Percentiles rank a stretch among this genome's conserved stretches.
phyloP scores from a whole-genome alignment of 2,329 filamentous ascomycete genomes.

The Fusarium sp. region DNA sequence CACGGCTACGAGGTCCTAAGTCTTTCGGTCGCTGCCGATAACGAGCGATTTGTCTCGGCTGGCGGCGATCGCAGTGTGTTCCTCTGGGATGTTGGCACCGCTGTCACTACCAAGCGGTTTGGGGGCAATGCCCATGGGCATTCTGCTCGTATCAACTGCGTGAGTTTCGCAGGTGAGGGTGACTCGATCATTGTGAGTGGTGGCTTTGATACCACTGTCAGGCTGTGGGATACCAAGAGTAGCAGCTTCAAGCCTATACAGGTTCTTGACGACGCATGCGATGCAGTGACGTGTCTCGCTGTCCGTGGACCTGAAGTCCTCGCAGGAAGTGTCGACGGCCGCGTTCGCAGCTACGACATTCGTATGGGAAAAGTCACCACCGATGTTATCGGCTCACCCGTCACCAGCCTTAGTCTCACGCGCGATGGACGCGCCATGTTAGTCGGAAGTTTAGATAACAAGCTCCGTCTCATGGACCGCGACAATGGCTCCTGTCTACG shows the following conservation, averaged over 20 bases:
- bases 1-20: slow-evolving; percentile 95
- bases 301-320: slow-evolving; percentile 71
- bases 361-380: slow-evolving; percentile 77
- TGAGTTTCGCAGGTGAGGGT: slow-evolving; percentile 81
- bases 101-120: slow-evolving; percentile 82
- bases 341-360: slow-evolving; percentile 85
- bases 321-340: slow-evolving; percentile 85
- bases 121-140: slow-evolving; percentile 72
- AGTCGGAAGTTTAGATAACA: slow-evolving; percentile 80
- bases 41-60: slow-evolving; percentile 85
- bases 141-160: slow-evolving; percentile 79
- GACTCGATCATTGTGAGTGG: slow-evolving; percentile 80
- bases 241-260: slow-evolving; percentile 74
- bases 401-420: slow-evolving; percentile 82
- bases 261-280: slow-evolving; percentile 78
- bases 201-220: slow-evolving; percentile 81
- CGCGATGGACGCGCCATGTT: slow-evolving; percentile 81
- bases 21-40: slow-evolving; percentile 79
- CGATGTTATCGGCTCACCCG: slow-evolving; percentile 76
- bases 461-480: slow-evolving; percentile 84
- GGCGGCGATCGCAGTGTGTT: slow-evolving; percentile 94
- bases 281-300: slow-evolving; percentile 70
- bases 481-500: slow-evolving; percentile 79
- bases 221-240: slow-evolving; percentile 78
- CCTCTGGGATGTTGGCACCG: slow-evolving; percentile 91